phyloP scores from a whole-genome alignment of 805 yeast genomes.

The Geotrichum ghanense region DNA sequence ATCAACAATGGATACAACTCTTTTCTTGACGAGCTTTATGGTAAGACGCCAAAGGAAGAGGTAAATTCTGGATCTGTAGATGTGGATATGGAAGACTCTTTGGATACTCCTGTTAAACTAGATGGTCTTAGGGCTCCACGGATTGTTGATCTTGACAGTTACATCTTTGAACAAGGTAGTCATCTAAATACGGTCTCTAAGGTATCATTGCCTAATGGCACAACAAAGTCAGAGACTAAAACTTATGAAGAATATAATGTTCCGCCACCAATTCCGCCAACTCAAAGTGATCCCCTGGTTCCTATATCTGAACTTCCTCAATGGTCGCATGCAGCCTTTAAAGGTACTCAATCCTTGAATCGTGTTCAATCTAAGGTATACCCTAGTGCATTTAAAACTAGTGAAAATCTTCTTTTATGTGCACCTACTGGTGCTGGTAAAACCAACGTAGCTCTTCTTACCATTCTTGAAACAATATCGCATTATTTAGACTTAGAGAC shows the following conservation, averaged over 20 bases:
- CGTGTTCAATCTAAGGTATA: conserved; percentile 74
- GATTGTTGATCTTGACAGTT: conserved; percentile 49
- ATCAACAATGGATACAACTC: conserved; percentile 28
- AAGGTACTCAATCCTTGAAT: conserved; percentile 56
- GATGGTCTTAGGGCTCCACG: conserved; percentile 25
- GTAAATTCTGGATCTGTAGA: conserved; percentile 20
- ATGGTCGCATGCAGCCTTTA: conserved; percentile 77
- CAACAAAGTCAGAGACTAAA: conserved; percentile 62
- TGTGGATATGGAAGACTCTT: conserved; percentile 13
- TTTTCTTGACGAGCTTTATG: conserved; percentile 34
- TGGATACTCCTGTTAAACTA: background rate
- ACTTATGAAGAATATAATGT: conserved; percentile 80
- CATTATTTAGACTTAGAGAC: conserved; percentile 35
- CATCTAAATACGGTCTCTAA: conserved; percentile 55
- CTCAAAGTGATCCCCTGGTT: conserved; percentile 34
- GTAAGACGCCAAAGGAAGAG: conserved; percentile 12
- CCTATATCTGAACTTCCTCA: conserved; percentile 54
- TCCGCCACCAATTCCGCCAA: conserved; percentile 60
- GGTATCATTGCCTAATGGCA: conserved; percentile 70
- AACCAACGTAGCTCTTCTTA: conserved; percentile 88
- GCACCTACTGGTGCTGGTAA: conserved; percentile 99
- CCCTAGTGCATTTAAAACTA: conserved; percentile 64
- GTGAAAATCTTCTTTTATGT: conserved; percentile 68
- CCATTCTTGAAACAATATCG: conserved; percentile 53
- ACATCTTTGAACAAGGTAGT: conserved; percentile 62